Percentiles rank a stretch among this genome's conserved stretches.
These are phyloP conservation scores for Leishmania lainsoni DNA, from an alignment of 208 protist species.

Conservation along the genomic window DNA sequence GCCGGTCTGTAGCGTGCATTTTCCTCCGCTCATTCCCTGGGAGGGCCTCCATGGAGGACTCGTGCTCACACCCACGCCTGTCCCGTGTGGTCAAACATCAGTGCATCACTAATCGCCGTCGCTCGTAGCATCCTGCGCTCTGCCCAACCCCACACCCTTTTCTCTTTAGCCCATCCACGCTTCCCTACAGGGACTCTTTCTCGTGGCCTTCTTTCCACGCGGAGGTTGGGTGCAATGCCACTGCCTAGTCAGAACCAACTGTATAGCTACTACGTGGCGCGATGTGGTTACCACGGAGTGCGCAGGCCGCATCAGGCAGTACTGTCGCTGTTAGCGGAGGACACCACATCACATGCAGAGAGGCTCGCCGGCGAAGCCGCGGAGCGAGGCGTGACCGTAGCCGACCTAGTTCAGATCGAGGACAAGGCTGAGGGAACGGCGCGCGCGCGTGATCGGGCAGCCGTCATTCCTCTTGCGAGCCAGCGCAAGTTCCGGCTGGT, in stretches of 20 bases:
- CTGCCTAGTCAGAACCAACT: conserved; percentile 69
- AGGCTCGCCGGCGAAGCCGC: conserved; percentile 38
- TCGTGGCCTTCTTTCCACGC: background rate
- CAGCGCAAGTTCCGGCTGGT: conserved; percentile 33
- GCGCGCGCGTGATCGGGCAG: conserved; percentile 12
- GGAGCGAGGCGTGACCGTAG: conserved; percentile 33
- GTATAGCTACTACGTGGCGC: conserved; percentile 63
- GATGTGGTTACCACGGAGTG: conserved; percentile 62
- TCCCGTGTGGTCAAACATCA: background rate
- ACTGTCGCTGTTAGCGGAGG: conserved; percentile 54
- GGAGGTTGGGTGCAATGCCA: background rate
- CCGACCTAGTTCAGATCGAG: conserved; percentile 44
- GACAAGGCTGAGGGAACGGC: conserved; percentile 5
- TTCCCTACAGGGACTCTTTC: background rate
- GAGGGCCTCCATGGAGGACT: background rate
- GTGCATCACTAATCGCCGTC: background rate
- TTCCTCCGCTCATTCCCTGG: background rate
- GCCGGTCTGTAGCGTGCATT: background rate
- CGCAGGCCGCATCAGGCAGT: conserved; percentile 54
- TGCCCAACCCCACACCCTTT: background rate
- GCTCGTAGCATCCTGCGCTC: background rate
- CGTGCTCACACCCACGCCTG: background rate
- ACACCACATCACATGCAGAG: conserved; percentile 37
- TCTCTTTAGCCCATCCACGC: background rate
- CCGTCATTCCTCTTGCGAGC: conserved; percentile 32